Conservation (phyloP, 768 basidiomycete genomes). For the Calvatia gigantea region DNA sequence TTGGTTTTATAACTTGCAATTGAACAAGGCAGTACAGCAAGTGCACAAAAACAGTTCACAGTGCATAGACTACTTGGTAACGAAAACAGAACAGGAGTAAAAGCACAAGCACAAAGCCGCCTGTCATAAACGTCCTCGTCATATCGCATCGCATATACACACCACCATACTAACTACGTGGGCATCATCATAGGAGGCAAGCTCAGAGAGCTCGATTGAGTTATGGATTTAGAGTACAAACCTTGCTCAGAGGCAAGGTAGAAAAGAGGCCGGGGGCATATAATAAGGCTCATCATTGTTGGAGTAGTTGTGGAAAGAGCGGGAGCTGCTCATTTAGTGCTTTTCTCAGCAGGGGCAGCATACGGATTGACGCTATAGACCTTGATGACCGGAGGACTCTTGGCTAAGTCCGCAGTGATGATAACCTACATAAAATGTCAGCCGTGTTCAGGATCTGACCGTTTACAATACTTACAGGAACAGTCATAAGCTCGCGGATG, state of each 20-base stretch:
- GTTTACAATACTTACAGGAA: constrained; percentile 61
- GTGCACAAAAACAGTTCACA: no score
- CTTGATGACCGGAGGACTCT: constrained; percentile 96
- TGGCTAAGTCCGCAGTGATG: constrained; percentile 91
- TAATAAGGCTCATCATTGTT: not conserved
- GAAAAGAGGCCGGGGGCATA: not conserved
- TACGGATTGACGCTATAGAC: constrained; percentile 96
- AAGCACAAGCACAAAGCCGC: not conserved
- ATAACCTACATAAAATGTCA: constrained; percentile 60
- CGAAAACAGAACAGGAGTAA: not conserved
- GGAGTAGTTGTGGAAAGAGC: not conserved
- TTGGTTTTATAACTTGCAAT: no score
- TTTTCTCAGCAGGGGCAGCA: constrained; percentile 39
- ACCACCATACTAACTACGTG: not conserved
- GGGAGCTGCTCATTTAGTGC: not conserved
- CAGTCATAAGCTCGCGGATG: constrained; percentile 88
- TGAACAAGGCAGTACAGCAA: no score
- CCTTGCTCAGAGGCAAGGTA: constrained; percentile 1
- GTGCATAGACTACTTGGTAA: no score
- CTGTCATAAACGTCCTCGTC: not conserved
- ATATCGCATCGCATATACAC: not conserved
- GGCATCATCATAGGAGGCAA: not conserved
- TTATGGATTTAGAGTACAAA: constrained; percentile 9
- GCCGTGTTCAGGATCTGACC: constrained; percentile 4
- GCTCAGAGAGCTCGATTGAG: not conserved